Evolutionary conservation across 768 basidiomycete species (phyloP), one percentile per base, ranked within the genome.

Genomic region (Leccinum obscurum): DNA sequence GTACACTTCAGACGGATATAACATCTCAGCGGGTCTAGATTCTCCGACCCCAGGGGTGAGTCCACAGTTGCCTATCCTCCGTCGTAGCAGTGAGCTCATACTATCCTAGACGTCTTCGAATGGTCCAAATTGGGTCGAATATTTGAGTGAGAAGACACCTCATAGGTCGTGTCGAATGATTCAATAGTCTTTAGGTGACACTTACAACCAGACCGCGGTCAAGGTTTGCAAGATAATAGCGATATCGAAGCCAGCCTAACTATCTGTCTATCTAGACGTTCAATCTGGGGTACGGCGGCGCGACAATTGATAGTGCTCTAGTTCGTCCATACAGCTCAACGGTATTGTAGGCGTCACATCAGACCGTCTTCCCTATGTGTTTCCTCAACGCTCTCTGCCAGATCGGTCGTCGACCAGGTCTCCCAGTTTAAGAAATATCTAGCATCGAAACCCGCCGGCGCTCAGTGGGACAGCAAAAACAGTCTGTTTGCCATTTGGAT

Each of bases 401-500:
- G 70, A 22, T 70, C 70, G 1, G 9, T 71, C 17, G 70, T 78
- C 0, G 84, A 88, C 59, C 87, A 90, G 65, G 84, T 89, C 17
- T 81, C 82, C 58, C 69, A 85, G 59, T 89, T 87, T 72, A 72
- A 87, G 54, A 64, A 61, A 17, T 73, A 77, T 8, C 79, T 77
- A 1, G 82, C 77, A 2, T 73, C 65, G 37, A 83, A 83, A 67
- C 85, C 86, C 1, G 69, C 77, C 8, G 73, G 71, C 2, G 80
- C 83, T 1, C 79, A 81, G 0, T 89, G 88, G 88, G 78, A 79
- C 24, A 80, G 80, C 58, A 63, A 67, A 4, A 83, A 88, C 65
- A 68, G 85, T 55, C 65, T 89, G 52, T 89, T 90, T 71, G 83
- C 83, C 0, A 71, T 88, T n/a, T 89, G 81, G 80, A 87, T 90